These are phyloP conservation scores for Talaromyces islandicus DNA, from an alignment of 2,329 filamentous ascomycete genomes.

Conservation along the genomic window DNA sequence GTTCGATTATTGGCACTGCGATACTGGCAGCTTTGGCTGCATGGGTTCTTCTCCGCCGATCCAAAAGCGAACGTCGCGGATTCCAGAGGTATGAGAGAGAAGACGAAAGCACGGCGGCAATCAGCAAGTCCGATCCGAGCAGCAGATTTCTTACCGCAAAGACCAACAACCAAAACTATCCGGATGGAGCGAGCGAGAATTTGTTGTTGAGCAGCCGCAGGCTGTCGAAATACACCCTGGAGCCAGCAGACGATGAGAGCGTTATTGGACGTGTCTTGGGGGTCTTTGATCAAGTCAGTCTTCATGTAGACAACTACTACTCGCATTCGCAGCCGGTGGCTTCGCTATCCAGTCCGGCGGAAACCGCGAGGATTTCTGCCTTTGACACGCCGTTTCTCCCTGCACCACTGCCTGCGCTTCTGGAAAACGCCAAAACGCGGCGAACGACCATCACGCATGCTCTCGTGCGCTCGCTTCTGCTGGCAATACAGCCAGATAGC, in stretches of 20 bases:
- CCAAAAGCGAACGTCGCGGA: background rate
- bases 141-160: background rate
- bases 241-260: slow-evolving; percentile 25
- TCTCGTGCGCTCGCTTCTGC: slow-evolving; percentile 14
- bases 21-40: slow-evolving; percentile 16
- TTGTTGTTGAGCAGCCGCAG: background rate
- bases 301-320: slow-evolving; percentile 35
- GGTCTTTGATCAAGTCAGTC: slow-evolving; percentile 26
- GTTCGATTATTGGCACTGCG: slow-evolving; percentile 17
- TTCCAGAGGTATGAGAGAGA: background rate
- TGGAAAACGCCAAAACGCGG: slow-evolving; percentile 10
- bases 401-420: slow-evolving; percentile 12
- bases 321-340: background rate
- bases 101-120: background rate
- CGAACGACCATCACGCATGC: slow-evolving; percentile 18
- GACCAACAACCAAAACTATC: background rate
- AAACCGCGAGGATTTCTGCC: background rate
- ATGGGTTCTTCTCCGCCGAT: slow-evolving; percentile 14
- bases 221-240: slow-evolving; percentile 16
- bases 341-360: background rate
- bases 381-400: slow-evolving; percentile 18
- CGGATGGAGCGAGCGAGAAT: background rate
- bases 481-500: slow-evolving; percentile 14
- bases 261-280: slow-evolving; percentile 20
- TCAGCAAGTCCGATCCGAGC: background rate